These are phyloP conservation scores for Ophiostoma pallidulum DNA, from an alignment of 2,329 filamentous ascomycete genomes.

Conservation along the genomic window DNA sequence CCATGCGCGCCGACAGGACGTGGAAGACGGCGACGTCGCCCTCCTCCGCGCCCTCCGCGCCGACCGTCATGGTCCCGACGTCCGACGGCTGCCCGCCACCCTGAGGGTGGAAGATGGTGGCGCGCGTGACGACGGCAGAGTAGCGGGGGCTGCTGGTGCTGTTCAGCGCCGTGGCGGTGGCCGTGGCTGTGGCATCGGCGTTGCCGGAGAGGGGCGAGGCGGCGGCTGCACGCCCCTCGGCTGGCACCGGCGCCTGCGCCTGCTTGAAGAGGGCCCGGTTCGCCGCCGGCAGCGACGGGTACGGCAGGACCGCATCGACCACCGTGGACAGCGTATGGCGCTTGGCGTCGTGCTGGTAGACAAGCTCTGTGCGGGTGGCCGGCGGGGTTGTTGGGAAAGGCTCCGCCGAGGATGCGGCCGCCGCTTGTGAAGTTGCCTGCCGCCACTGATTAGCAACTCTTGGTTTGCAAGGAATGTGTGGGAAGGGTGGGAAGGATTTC, in stretches of 20 bases:
- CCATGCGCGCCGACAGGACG: constrained; percentile 49
- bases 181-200: too few relatives aligned
- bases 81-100: constrained; percentile 67
- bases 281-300: constrained; percentile 39
- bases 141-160: constrained; percentile 19
- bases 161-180: neutral
- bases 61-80: constrained; percentile 43
- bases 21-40: constrained; percentile 30
- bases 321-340: constrained; percentile 33
- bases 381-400: too few relatives aligned
- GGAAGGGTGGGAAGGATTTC: too few relatives aligned
- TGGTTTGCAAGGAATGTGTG: too few relatives aligned
- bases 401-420: too few relatives aligned
- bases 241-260: constrained; percentile 31
- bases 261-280: constrained; percentile 51
- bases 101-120: constrained; percentile 68
- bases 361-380: constrained; percentile 30
- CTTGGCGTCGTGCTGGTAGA: constrained; percentile 35
- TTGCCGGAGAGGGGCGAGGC: too few relatives aligned
- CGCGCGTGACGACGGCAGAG: constrained; percentile 49
- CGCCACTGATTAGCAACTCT: too few relatives aligned
- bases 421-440: too few relatives aligned
- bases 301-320: constrained; percentile 38
- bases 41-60: constrained; percentile 12
- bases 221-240: too few relatives aligned